Base-by-base conservation (phyloP, 2,329 filamentous ascomycete species). In the Pseudogymnoascus sp. region DNA sequence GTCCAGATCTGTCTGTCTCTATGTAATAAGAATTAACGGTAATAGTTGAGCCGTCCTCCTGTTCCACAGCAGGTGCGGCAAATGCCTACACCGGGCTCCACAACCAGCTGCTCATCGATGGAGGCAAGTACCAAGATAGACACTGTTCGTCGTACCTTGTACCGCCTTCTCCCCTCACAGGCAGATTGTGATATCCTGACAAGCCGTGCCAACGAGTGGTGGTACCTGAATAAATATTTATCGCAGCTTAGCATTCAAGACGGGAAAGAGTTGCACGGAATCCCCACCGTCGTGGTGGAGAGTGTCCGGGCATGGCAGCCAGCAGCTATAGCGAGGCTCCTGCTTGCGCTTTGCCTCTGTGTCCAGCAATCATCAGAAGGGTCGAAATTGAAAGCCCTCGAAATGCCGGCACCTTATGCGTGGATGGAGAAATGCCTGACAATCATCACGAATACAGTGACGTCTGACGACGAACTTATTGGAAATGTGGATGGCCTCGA, bases 401-500 rank as follows among this genome's bases (percentile, higher is more conserved):
- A 67, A 3, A 45, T 61, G 7, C 64, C 67, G n/a, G 63, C 67
- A 3, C 43, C 66, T 19, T 63, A 68, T 41, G 61, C 64, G 4
- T 67, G 70, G 37, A 66, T 72, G 58, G 69, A 72, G 6, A 68
- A 67, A 31, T 70, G 67, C 38, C 61, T 72, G 19, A 61, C 65
- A 6, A 68, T 35, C 49, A 55, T 55, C n/a, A 55, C 49, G 49
- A 55, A 55, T 55, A 55, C 31, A 16, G 75, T 84, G 1, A 79
- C 78, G 0, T 73, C 72, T 12, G 76, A 82, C 26, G 78, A 82
- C 60, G 76, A 78, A 2, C 68, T 84, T 0, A 67, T 78, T 0
- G 72, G 70, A 23, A 80, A 77, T 2, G 68, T 80, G 1, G 81
- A 85, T 68, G 82, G 79, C 0, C 68, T 83, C 5, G 78, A 82